phyloP scores from a whole-genome alignment of 495 filamentous ascomycete genomes.

The Staphylotrichum longicolle region DNA sequence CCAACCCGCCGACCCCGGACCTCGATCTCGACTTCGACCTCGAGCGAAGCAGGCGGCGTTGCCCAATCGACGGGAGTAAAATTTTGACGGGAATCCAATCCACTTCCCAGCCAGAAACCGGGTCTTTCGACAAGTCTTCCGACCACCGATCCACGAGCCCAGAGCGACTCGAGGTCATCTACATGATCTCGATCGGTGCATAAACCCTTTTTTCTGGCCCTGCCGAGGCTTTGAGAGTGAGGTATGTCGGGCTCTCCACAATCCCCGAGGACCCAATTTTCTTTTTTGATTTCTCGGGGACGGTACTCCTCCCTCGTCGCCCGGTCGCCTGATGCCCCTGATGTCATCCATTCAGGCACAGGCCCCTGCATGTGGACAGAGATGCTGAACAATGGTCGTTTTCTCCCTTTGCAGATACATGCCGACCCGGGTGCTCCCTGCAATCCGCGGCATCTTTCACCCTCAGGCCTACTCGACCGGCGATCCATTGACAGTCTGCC shows the following conservation, averaged over 20 bases:
- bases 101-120: slow-evolving; percentile 6
- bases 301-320: slow-evolving; percentile 15
- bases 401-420: slow-evolving; percentile 50
- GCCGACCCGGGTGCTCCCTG: slow-evolving; percentile 36
- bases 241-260: slow-evolving; percentile 28
- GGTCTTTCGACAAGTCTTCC: slow-evolving; percentile 10
- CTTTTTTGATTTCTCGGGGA: slow-evolving; percentile 17
- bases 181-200: slow-evolving; percentile 37
- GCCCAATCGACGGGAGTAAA: slow-evolving; percentile 4
- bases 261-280: slow-evolving; percentile 29
- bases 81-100: slow-evolving; percentile 13
- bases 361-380: slow-evolving; percentile 27
- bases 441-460: slow-evolving; percentile 56
- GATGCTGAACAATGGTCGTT: slow-evolving; percentile 28
- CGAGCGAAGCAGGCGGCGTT: slow-evolving; percentile 2
- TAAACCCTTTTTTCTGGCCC: slow-evolving; percentile 34
- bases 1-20: slow-evolving; percentile 11
- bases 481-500: slow-evolving; percentile 47
- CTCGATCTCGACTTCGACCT: slow-evolving; percentile 18
- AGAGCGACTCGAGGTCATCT: slow-evolving; percentile 23
- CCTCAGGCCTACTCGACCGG: slow-evolving; percentile 44
- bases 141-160: slow-evolving; percentile 13
- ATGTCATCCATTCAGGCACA: slow-evolving; percentile 35
- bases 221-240: slow-evolving; percentile 36
- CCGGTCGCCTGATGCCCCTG: slow-evolving; percentile 13